phyloP scores from a whole-genome alignment of 805 yeast genomes.

The Barnettozyma wickerhamii region DNA sequence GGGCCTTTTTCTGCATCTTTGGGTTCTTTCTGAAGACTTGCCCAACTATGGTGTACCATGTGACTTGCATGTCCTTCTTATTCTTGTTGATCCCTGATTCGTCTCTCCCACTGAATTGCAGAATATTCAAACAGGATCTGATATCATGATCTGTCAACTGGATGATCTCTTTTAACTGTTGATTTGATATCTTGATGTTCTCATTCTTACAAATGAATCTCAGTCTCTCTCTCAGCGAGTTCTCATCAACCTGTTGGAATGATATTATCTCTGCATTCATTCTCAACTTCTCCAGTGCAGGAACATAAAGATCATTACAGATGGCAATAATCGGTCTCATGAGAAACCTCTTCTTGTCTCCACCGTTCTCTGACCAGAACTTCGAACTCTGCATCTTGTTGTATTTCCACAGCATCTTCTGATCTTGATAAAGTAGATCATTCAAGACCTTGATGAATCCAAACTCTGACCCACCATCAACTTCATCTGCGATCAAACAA shows the following conservation, averaged over 20 bases:
- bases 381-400: slow-evolving; percentile 23
- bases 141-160: slow-evolving; percentile 76
- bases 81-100: slow-evolving; percentile 23
- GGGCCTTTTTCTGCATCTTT: slow-evolving; percentile 40
- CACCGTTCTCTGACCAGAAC: slow-evolving; percentile 21
- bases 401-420: slow-evolving; percentile 39
- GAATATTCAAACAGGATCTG: slow-evolving; percentile 75
- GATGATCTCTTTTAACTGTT: slow-evolving; percentile 58
- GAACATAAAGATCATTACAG: slow-evolving; percentile 82
- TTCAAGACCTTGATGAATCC: slow-evolving; percentile 55
- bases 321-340: slow-evolving; percentile 86
- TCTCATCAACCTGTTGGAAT: slow-evolving; percentile 55
- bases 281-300: slow-evolving; percentile 69
- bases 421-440: slow-evolving; percentile 60
- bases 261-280: slow-evolving; percentile 67
- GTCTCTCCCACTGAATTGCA: slow-evolving; percentile 53
- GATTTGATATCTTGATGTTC: slow-evolving; percentile 41
- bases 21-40: slow-evolving; percentile 53
- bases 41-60: slow-evolving; percentile 67
- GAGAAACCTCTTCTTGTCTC: slow-evolving; percentile 39
- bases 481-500: slow-evolving; percentile 83
- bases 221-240: slow-evolving; percentile 41
- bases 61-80: slow-evolving; percentile 54
- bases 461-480: slow-evolving; percentile 72
- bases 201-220: slow-evolving; percentile 55